These are phyloP conservation scores for Ormosia emarginata DNA, from an alignment of 306 rosid genomes.

Conservation along the genomic window DNA sequence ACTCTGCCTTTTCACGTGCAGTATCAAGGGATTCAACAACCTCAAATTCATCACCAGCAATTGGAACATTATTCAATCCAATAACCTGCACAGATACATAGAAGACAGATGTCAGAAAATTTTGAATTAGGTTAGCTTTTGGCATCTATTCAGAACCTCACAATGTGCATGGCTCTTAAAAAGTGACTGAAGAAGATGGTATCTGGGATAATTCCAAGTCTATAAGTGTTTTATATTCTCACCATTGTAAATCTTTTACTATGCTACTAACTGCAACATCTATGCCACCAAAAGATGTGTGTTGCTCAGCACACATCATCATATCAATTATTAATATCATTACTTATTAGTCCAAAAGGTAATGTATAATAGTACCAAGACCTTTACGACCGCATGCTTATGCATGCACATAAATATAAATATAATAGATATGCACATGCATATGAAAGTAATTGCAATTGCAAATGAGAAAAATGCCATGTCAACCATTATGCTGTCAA, in stretches of 20 bases:
- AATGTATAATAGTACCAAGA: neutral
- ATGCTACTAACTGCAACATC: neutral
- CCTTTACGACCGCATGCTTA: neutral
- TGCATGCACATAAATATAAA: neutral
- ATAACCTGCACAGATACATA: constrained; percentile 52
- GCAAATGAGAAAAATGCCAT: neutral
- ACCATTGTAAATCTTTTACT: neutral
- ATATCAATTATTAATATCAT: neutral
- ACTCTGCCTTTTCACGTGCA: constrained; percentile 93
- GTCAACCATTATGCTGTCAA: neutral
- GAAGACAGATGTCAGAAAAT: constrained; percentile 4
- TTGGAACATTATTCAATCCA: constrained; percentile 87
- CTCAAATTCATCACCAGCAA: constrained; percentile 94
- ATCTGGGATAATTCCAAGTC: neutral
- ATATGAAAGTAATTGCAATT: neutral
- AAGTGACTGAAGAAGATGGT: neutral
- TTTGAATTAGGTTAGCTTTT: neutral
- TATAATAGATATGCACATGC: neutral
- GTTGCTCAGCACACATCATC: neutral
- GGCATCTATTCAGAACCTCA: constrained; percentile 13
- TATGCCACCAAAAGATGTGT: neutral
- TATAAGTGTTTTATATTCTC: neutral
- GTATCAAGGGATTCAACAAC: constrained; percentile 76
- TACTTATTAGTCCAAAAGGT: neutral
- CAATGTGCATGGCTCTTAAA: neutral